Base-by-base conservation (phyloP, 495 filamentous ascomycete genomes). In the Xylaria bambusicola region DNA sequence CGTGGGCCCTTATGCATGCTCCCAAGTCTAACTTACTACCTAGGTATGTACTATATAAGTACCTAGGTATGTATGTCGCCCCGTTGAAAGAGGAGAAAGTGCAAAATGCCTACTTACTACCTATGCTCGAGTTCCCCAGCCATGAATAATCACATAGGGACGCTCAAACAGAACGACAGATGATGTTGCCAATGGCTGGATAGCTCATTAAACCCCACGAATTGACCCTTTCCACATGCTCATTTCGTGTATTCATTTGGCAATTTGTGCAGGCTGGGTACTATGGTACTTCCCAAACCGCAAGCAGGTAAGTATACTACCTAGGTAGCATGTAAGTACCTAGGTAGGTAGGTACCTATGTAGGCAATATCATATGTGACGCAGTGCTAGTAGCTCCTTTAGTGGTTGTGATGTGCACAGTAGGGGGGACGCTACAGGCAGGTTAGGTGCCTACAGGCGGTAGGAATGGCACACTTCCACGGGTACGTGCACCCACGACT, bases 401-500 rank as follows among this genome's bases (percentile, higher is more conserved):
- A 56, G 54, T 29, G 54, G 54, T 27, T 40, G 31, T 33, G 20
- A 24, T 33, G 21, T 58, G 41, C n/a, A 13, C 27, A 18, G 27
- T 51, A 36, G 24, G 13, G 31, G 24, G 26, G 27, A 7, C 13
- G 21, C 21, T 57, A 51, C 36, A 58, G 46, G 56, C 46, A n/a
- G 26, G 46, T 42, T 58, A 31, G 38, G 46, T 51, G 56, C 42
- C 31, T 50, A 41, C 38, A 54, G 8, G 31, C 24, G 27, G 29
- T 20, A 35, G 41, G 17, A 27, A 33, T 36, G 27, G 27, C 49
- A 52, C 49, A 44, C 26, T 53, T 17, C 40, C 48, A 52, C 46
- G 48, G 57, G 21, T 33, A 53, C 57, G 44, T 59, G 47, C 56
- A 45, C 56, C 47, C 57, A 60, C 48, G 21, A 52, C 57, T 53